These are phyloP conservation scores for Falciphora oryzae DNA, from an alignment of 2,329 filamentous ascomycete species.

Conservation along the genomic window DNA sequence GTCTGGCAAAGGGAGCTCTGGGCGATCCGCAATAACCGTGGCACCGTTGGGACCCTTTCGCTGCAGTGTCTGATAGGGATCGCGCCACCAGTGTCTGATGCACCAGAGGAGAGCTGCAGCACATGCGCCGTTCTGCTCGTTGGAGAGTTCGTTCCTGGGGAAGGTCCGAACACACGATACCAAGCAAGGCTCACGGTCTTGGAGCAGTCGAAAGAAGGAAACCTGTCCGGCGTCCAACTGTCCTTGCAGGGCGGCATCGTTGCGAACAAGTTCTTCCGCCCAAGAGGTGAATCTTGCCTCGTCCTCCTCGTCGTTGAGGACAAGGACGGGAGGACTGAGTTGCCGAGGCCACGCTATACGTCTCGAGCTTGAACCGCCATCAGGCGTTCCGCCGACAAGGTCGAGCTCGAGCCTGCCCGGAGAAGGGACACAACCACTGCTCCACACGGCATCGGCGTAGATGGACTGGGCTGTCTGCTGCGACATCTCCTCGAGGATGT, in stretches of 20 bases:
- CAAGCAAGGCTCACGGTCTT: not conserved
- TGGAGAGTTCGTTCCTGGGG: not conserved
- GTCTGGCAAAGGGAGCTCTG: not conserved
- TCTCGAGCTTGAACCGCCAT: not conserved
- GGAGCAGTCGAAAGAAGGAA: not conserved
- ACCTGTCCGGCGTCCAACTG: not conserved
- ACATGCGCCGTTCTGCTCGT: not conserved
- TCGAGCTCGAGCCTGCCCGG: not conserved
- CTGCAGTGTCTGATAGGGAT: not conserved
- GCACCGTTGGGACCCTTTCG: not conserved
- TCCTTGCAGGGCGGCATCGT: not conserved
- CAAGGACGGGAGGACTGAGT: not conserved
- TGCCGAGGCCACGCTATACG: not conserved
- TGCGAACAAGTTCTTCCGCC: not conserved
- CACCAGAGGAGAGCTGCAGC: not conserved
- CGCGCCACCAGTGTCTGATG: not conserved
- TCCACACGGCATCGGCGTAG: not conserved
- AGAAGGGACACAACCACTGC: not conserved
- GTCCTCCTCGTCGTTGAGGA: not conserved
- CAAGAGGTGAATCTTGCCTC: not conserved
- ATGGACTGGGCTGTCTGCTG: not conserved
- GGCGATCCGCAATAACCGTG: not conserved
- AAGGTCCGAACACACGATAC: not conserved
- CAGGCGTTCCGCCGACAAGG: not conserved
- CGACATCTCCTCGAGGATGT: constrained; percentile 2